These are phyloP conservation scores for Fusarium xylarioides DNA, from an alignment of 2,329 filamentous ascomycete species.

Conservation along the genomic window DNA sequence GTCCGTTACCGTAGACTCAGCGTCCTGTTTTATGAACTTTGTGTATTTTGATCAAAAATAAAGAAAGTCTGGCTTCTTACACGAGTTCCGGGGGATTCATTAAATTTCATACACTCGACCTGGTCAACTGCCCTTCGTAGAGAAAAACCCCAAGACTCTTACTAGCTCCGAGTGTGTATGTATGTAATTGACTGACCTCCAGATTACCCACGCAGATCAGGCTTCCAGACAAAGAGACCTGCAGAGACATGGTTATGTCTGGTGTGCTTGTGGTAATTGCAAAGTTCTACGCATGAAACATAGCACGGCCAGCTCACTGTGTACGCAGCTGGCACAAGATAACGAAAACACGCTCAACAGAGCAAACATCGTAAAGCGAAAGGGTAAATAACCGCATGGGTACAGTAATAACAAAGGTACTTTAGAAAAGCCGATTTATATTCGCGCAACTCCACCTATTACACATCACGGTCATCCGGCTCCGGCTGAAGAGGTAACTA, in stretches of 20 bases:
- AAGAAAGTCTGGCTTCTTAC: background rate
- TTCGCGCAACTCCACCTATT: constrained; percentile 50
- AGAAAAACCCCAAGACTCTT: background rate
- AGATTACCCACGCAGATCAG: constrained; percentile 9
- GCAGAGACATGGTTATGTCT: constrained; percentile 1
- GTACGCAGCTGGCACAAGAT: background rate
- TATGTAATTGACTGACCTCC: background rate
- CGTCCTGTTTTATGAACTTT: background rate
- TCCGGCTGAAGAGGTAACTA: constrained; percentile 8
- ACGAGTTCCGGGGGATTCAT: background rate
- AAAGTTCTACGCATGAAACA: background rate
- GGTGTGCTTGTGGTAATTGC: background rate
- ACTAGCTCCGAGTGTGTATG: background rate
- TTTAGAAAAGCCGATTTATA: constrained; percentile 45
- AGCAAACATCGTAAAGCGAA: constrained; percentile 3
- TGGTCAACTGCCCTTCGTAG: background rate
- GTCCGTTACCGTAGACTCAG: background rate
- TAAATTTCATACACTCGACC: background rate
- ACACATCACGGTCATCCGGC: constrained; percentile 37
- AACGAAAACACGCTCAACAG: background rate
- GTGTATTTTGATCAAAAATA: background rate
- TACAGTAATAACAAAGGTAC: constrained; percentile 20
- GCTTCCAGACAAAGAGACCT: constrained; percentile 2
- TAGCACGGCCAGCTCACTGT: background rate
- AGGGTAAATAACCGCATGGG: background rate